These are phyloP conservation scores for Beta lomatogona DNA, from an alignment of 179 eudicot species.

Conservation along the genomic window DNA sequence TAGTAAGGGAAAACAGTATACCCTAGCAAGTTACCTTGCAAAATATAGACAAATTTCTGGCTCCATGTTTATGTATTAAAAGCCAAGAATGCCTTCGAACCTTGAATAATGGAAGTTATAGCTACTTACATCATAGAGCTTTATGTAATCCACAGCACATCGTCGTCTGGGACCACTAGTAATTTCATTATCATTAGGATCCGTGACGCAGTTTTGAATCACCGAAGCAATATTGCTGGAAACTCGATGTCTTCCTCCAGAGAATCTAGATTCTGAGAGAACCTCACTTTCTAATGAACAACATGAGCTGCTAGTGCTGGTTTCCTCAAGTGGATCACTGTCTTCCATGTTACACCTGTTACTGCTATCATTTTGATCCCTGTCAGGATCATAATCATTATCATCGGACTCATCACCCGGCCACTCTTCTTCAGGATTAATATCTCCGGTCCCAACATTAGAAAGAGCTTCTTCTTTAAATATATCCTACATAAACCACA, in stretches of 20 bases:
- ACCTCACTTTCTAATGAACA: conserved; percentile 70
- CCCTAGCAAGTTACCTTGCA: background rate
- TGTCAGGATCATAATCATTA: conserved; percentile 81
- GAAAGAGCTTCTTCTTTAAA: conserved; percentile 87
- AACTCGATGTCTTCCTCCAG: conserved; percentile 32
- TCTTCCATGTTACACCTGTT: conserved; percentile 38
- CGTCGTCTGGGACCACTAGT: conserved; percentile 75
- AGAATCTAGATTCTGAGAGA: conserved; percentile 39
- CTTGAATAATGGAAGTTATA: background rate
- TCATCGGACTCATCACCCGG: conserved; percentile 97
- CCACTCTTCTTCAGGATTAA: conserved; percentile 71
- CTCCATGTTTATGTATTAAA: too few species aligned
- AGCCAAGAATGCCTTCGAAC: background rate
- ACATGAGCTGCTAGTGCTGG: conserved; percentile 55
- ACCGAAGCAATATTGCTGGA: conserved; percentile 25
- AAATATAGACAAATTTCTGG: background rate
- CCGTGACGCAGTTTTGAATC: conserved; percentile 33
- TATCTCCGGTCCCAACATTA: conserved; percentile 44
- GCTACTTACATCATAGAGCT: conserved; percentile 80
- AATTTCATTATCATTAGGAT: conserved; percentile 55
- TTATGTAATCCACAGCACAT: conserved; percentile 67
- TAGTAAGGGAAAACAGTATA: too few species aligned
- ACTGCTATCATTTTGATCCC: conserved; percentile 42
- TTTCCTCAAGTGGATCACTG: conserved; percentile 40
- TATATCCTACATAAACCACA: conserved; percentile 57